These are phyloP conservation scores for Myxozyma geophila DNA, from an alignment of 805 yeast species.

Conservation along the genomic window DNA sequence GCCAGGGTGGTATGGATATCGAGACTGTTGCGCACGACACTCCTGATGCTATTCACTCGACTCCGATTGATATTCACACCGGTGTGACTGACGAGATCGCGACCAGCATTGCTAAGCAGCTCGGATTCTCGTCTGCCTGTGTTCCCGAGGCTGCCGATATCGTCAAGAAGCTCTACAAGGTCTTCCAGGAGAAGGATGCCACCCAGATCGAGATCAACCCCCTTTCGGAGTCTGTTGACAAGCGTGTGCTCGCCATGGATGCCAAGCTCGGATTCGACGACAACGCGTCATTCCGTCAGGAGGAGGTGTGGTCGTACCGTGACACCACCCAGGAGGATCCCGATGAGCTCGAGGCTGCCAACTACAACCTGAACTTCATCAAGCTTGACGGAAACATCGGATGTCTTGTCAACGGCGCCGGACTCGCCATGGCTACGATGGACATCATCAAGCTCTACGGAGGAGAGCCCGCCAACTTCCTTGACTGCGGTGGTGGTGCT, in stretches of 20 bases:
- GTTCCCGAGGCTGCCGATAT: slow-evolving; percentile 85
- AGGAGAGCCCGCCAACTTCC: slow-evolving; percentile 98
- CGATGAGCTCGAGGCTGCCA: slow-evolving; percentile 90
- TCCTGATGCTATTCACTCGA: slow-evolving; percentile 91
- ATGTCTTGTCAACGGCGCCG: slow-evolving; percentile 99
- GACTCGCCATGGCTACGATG: slow-evolving; percentile 99
- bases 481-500: slow-evolving; percentile 99
- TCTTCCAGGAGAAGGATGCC: slow-evolving; percentile 89
- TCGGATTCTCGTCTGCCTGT: slow-evolving; percentile 82
- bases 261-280: slow-evolving; percentile 99
- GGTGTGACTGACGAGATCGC: slow-evolving; percentile 86
- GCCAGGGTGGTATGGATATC: slow-evolving; percentile 99
- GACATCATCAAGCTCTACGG: slow-evolving; percentile 98
- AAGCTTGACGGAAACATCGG: slow-evolving; percentile 99
- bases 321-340: slow-evolving; percentile 97
- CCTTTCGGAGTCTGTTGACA: slow-evolving; percentile 87
- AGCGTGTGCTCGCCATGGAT: slow-evolving; percentile 95
- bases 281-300: slow-evolving; percentile 92
- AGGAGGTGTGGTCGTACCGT: slow-evolving; percentile 95
- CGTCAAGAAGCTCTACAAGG: slow-evolving; percentile 83
- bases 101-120: slow-evolving; percentile 69
- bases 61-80: slow-evolving; percentile 71
- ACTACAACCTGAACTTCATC: slow-evolving; percentile 91
- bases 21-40: slow-evolving; percentile 94
- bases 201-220: slow-evolving; percentile 99